Conservation (phyloP, 2,329 filamentous ascomycete species). For the Xylaria sp. region DNA sequence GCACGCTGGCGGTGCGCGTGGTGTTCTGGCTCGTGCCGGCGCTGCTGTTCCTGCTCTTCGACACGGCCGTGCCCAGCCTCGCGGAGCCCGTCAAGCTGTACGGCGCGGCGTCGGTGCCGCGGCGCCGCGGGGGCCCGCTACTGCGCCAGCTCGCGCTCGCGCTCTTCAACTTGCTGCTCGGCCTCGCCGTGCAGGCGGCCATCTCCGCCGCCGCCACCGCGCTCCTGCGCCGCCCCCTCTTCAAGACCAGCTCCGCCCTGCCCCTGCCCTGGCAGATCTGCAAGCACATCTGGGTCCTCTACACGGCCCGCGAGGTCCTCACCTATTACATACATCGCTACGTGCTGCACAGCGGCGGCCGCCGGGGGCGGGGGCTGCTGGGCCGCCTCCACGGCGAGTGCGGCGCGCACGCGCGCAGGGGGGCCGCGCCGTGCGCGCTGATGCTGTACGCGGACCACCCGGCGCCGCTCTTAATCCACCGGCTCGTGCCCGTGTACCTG, state of each 20-base stretch:
- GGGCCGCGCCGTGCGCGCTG: constrained; percentile 62
- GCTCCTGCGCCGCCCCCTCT: constrained; percentile 44
- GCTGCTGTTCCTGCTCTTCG: constrained; percentile 71
- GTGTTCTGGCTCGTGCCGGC: constrained; percentile 76
- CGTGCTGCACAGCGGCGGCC: constrained; percentile 59
- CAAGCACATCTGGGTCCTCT: constrained; percentile 50
- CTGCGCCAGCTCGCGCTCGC: constrained; percentile 45
- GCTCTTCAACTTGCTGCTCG: constrained; percentile 49
- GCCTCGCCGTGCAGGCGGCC: constrained; percentile 47
- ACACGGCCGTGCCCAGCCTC: constrained; percentile 69
- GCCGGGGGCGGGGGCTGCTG: constrained; percentile 34
- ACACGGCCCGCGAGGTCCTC: constrained; percentile 57
- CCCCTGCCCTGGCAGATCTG: constrained; percentile 57
- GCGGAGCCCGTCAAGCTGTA: constrained; percentile 70
- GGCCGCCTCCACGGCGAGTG: constrained; percentile 46
- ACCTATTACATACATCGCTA: constrained; percentile 76
- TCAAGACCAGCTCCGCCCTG: constrained; percentile 51
- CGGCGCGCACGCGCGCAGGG: constrained; percentile 54
- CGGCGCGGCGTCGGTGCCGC: constrained; percentile 54
- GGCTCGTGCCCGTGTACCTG: constrained; percentile 67
- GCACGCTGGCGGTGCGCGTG: constrained; percentile 67
- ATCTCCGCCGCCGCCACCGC: constrained; percentile 43
- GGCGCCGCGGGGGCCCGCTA: constrained; percentile 43
- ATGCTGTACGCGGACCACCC: constrained; percentile 71
- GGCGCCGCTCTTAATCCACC: constrained; percentile 61